Percentiles rank a stretch among this genome's conserved stretches.
These are phyloP conservation scores for Emergomyces pasteurianus DNA, from an alignment of 2,329 filamentous ascomycete genomes.

Conservation along the genomic window DNA sequence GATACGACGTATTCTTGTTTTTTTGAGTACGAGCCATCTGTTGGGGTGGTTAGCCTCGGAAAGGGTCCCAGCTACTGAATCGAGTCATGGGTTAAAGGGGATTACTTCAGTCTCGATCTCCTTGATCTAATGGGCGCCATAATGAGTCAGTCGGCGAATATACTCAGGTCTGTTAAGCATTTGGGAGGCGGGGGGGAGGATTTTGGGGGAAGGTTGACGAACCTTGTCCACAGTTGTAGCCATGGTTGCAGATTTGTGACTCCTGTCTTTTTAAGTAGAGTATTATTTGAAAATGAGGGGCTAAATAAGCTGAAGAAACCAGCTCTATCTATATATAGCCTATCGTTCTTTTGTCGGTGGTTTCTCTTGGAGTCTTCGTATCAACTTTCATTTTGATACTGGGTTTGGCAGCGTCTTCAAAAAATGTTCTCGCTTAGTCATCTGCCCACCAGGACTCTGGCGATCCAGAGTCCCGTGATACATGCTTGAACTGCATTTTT, in stretches of 20 bases:
- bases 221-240: conserved; percentile 96
- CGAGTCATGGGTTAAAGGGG: conserved; percentile 11
- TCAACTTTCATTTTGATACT: not conserved
- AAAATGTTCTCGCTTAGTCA: not conserved
- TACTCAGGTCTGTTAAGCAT: not conserved
- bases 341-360: not conserved
- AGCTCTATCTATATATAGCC: not conserved
- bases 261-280: not conserved
- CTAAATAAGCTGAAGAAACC: not conserved
- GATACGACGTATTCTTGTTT: conserved; percentile 89
- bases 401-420: not conserved
- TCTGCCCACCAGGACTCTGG: not conserved
- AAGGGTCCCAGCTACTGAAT: not conserved
- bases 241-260: conserved; percentile 42
- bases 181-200: not conserved
- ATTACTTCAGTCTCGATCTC: conserved; percentile 88
- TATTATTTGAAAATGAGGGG: not conserved
- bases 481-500: no score
- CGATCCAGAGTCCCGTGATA: not conserved
- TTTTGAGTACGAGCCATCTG: conserved; percentile 96
- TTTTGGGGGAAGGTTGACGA: conserved; percentile 18
- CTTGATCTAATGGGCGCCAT: conserved; percentile 57
- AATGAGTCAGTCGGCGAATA: conserved; percentile 21
- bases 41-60: conserved; percentile 12
- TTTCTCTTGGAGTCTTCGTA: not conserved